Base-by-base conservation (phyloP, 106 monocot genomes). In the Agapanthus africanus region DNA sequence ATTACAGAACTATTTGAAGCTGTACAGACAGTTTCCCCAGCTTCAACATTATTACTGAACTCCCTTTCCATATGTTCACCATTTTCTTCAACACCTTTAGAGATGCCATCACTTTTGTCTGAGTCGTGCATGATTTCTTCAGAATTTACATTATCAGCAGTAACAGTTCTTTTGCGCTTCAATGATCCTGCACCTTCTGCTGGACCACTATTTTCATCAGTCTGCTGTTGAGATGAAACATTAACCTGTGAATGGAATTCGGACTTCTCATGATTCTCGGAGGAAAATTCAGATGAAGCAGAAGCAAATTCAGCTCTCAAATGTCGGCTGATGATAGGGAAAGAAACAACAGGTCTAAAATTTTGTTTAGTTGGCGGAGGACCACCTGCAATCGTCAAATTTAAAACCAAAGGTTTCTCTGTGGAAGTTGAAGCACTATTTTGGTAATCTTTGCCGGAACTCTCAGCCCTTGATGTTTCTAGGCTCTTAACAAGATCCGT, bases 311-410 rank as follows among this genome's bases (percentile, higher is more conserved):
- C 75, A 70, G 74, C 71, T 74, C 88, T 86, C 52, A 99, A 70
- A 76, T 90, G 86, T 7, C 97, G 78, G 75, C 90, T 87, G 54
- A 99, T 67, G 40, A 92, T 79, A 7, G 97, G 97, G 22, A 99
- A 81, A 54, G 89, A 87, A 76, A 99, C 73, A 78, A 70, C 84
- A 13, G 97, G 89, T 76, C 79, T 80, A 71, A 85, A 90, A 77
- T 81, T 75, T 65, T 92, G 92, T 77, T 77, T 90, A 7, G 76
- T 75, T 61, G 97, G 84, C 39, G 81, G 81, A 68, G 87, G 88
- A 10, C 97, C 97, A 73, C 97, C 97, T 38, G 84, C 90, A 70
- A 99, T 99, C 35, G 92, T 81, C 76, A 89, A 79, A 37, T 40
- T 73, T 30, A 71, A 70, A 23, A 63, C 79, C 31, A 65, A 27